phyloP scores from a whole-genome alignment of 305 asterid genomes.

The Fraxinus latifolia region DNA sequence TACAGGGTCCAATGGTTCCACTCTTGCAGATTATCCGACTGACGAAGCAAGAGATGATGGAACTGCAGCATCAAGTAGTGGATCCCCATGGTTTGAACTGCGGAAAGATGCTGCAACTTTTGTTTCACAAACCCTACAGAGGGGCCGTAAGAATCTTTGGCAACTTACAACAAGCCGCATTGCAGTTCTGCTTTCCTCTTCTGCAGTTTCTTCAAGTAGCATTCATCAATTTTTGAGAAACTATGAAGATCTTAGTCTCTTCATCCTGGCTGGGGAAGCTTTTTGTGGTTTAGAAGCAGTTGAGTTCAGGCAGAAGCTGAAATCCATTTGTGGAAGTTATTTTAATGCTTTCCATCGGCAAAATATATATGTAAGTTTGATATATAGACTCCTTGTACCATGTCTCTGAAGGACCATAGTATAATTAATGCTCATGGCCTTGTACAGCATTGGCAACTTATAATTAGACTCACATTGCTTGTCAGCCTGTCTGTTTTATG shows the following conservation, averaged over 20 bases:
- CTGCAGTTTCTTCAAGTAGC: slow-evolving; percentile 85
- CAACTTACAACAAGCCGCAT: slow-evolving; percentile 95
- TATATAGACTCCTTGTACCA: neutral
- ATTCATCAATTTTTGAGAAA: slow-evolving; percentile 90
- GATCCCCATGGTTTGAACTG: slow-evolving; percentile 85
- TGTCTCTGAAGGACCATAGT: neutral
- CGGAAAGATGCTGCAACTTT: slow-evolving; percentile 78
- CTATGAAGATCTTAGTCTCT: slow-evolving; percentile 84
- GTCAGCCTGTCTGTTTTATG: neutral
- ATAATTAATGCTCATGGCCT: neutral
- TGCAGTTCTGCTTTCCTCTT: slow-evolving; percentile 91
- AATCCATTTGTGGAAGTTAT: slow-evolving; percentile 78
- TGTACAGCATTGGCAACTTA: neutral
- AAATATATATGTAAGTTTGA: slow-evolving; percentile 78
- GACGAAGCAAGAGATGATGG: slow-evolving; percentile 86
- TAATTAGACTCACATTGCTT: neutral
- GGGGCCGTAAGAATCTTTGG: slow-evolving; percentile 98
- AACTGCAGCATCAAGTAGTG: slow-evolving; percentile 94
- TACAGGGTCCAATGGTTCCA: slow-evolving; percentile 37
- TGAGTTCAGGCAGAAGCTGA: slow-evolving; percentile 96
- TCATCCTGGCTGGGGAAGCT: slow-evolving; percentile 94
- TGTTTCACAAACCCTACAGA: slow-evolving; percentile 78
- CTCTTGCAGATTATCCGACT: slow-evolving; percentile 36
- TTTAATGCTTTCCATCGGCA: slow-evolving; percentile 93
- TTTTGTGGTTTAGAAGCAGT: slow-evolving; percentile 88